Conservation (phyloP, 768 basidiomycete species). For the Leccinellum rugosiceps region DNA sequence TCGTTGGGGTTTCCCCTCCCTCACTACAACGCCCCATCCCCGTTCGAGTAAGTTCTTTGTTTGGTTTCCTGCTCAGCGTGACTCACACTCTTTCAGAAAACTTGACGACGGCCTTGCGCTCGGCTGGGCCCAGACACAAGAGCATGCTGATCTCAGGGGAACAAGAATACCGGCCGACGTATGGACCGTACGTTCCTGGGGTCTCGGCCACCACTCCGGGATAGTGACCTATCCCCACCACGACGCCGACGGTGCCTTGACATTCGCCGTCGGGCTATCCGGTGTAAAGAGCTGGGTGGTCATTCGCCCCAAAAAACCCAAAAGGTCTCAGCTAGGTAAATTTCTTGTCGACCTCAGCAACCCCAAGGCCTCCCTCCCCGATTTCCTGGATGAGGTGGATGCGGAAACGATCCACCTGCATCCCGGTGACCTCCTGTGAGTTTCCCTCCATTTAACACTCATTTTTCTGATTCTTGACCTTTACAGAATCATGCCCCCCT, state of each 20-base stretch:
- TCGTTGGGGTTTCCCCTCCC: neutral
- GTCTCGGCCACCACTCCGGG: neutral
- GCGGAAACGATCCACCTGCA: neutral
- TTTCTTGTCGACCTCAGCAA: neutral
- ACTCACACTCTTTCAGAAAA: neutral
- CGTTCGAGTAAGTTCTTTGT: neutral
- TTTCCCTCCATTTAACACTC: too few relatives aligned
- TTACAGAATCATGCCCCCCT: conserved; percentile 5
- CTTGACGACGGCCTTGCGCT: neutral
- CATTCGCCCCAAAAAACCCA: neutral
- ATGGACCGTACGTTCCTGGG: neutral
- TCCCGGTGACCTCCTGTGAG: neutral
- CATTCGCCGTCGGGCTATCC: neutral
- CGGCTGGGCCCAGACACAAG: neutral
- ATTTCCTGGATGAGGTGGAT: neutral
- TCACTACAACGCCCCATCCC: neutral
- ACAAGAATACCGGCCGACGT: neutral
- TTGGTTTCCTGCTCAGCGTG: neutral
- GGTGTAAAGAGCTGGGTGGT: neutral
- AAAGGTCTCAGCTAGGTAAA: neutral
- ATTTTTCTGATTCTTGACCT: too few relatives aligned
- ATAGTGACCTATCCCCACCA: neutral
- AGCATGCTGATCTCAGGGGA: fast-evolving
- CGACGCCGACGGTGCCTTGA: neutral
- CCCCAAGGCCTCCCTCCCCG: neutral